Evolutionary conservation across 805 yeast genomes (phyloP).

Genomic region (Saccharomycopsis sp.): DNA sequence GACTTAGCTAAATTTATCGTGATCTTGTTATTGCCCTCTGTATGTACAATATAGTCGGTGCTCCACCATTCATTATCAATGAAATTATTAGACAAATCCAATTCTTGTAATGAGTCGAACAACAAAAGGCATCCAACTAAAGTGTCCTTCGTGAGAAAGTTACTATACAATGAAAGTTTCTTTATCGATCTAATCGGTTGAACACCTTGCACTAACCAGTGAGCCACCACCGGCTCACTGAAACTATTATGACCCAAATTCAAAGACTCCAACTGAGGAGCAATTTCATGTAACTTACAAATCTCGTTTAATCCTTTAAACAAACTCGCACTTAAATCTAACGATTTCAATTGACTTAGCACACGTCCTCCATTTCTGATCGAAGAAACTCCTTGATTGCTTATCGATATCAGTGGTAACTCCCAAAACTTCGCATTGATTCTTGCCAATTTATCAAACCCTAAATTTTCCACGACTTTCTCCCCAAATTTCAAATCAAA

Average conservation of each 20-base stretch:
- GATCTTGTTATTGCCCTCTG: not conserved
- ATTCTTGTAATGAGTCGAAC: conserved; percentile 1
- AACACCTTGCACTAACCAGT: not conserved
- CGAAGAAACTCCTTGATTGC: conserved; percentile 32
- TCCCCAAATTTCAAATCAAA: conserved; percentile 39
- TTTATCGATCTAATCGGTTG: not conserved
- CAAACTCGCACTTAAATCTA: conserved; percentile 60
- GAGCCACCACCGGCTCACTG: not conserved
- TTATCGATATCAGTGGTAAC: conserved; percentile 45
- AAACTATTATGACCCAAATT: conserved; percentile 26
- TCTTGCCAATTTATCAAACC: conserved; percentile 51
- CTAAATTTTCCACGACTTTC: conserved; percentile 55
- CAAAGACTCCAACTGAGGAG: conserved; percentile 31
- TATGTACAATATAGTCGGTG: not conserved
- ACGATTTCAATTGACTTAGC: conserved; percentile 27
- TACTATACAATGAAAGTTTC: not conserved
- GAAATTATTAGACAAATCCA: conserved; percentile 15
- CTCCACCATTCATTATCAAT: conserved; percentile 10
- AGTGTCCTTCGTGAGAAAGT: not conserved
- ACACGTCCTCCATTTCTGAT: conserved; percentile 5
- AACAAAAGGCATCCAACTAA: not conserved
- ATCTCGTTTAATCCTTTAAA: conserved; percentile 37
- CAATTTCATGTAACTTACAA: conserved; percentile 28
- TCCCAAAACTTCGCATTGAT: conserved; percentile 40
- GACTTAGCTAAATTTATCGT: not conserved